These are phyloP conservation scores for Hypoxylon sp. DNA, from an alignment of 2,329 filamentous ascomycete species.

Conservation along the genomic window DNA sequence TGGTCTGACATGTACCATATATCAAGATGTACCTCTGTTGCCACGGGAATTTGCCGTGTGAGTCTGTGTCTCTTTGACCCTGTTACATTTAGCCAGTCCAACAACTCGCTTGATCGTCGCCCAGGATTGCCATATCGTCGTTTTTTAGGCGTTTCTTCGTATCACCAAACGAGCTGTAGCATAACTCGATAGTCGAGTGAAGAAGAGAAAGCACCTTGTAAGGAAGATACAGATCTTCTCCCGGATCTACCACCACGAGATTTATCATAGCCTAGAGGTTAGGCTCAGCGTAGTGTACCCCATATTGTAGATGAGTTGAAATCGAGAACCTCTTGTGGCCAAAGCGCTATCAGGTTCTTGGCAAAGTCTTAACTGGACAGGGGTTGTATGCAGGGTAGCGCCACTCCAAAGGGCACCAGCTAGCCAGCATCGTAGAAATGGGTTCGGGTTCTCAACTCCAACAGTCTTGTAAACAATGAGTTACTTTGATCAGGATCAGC, in stretches of 20 bases:
- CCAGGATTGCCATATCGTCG: slow-evolving; percentile 36
- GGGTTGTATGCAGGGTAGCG: slow-evolving; percentile 32
- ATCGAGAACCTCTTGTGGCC: slow-evolving; percentile 18
- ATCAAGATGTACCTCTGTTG: slow-evolving; percentile 32
- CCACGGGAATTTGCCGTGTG: slow-evolving; percentile 9
- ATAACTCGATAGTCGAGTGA: background rate
- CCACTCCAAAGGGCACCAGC: slow-evolving; percentile 11
- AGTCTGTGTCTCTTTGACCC: slow-evolving; percentile 38
- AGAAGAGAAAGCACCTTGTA: background rate
- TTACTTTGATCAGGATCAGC: slow-evolving; percentile 3
- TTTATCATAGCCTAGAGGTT: background rate
- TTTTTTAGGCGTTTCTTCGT: slow-evolving; percentile 26
- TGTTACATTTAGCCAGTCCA: slow-evolving; percentile 40
- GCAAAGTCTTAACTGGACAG: slow-evolving; percentile 38
- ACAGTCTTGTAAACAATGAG: slow-evolving; percentile 15
- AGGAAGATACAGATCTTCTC: background rate
- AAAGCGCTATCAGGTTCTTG: slow-evolving; percentile 42
- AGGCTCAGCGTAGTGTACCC: background rate
- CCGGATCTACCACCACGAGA: background rate
- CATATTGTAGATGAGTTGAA: slow-evolving; percentile 21
- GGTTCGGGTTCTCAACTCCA: slow-evolving; percentile 41
- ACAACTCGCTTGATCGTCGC: slow-evolving; percentile 48
- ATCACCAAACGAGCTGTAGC: slow-evolving; percentile 16
- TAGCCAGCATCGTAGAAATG: slow-evolving; percentile 29
- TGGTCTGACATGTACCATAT: slow-evolving; percentile 33